Evolutionary conservation across 345 rosid genomes (phyloP), one percentile per base, ranked within the genome.

Genomic region (Cochlearia excelsa): DNA sequence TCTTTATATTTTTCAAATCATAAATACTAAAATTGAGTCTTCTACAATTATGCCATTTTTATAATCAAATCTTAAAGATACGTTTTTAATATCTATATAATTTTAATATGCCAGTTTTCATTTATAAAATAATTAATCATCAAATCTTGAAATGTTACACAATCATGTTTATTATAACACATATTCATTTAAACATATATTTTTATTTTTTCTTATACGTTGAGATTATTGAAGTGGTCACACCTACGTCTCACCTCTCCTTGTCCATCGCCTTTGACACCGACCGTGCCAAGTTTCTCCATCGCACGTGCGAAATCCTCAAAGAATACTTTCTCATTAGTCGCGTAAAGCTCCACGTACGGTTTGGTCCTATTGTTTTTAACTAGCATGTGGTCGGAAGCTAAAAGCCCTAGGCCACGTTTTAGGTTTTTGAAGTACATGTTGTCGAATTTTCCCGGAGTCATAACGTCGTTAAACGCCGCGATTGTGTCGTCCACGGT

Each of bases 231-330:
- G 51, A 77, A 73, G 26, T 73, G 69, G 57, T 83, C 85, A 42
- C 85, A 83, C 51, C 74, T 69, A 43, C 73, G 81, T 61, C 88
- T 78, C 43, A 83, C 66, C 33, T 83, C 85, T 51, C 88, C 88
- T 6, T 57, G 58, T n/a, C 41, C 28, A 7, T 69, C 82, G 0
- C 67, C 72, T 67, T 83, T 81, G 35, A 79, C 74, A n/a, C 58
- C 71, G 29, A 44, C 53, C 10, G 51, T 33, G 43, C 83, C 67
- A 5, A 79, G 69, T 63, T 81, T 81, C 76, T 73, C 76, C 80
- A 81, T 83, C 6, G 78, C 82, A 9, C 59, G 72, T 4, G 77
- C 65, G 37, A 81, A 80, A 54, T 75, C 83, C 0, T 72, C 9
- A 44, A 79, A 83, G 67, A 83, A 83, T 0, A 43, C 57, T 4